Base-by-base conservation (phyloP, 2,329 filamentous ascomycete species). In the Hawksworthiomyces lignivorus region DNA sequence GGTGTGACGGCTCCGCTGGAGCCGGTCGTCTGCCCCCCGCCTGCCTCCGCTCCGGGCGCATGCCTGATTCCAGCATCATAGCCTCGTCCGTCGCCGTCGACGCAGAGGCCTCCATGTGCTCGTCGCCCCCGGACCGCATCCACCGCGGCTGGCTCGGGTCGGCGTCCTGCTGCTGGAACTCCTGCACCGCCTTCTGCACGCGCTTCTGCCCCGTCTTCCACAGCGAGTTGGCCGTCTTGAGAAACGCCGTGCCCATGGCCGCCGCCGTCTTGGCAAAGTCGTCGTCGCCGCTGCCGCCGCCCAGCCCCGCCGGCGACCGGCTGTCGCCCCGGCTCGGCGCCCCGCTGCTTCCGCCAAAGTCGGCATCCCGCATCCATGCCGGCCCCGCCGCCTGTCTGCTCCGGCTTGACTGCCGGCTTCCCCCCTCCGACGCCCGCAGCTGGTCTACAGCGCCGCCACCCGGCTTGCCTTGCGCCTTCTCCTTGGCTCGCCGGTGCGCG, bases 181-280 rank as follows among this genome's bases (percentile, higher is more conserved):
- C 92, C 8, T 88, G 81, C 26, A 97, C 85, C 5, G 87, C 90
- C 61, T 92, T 87, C 55, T 94, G 87, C 44, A 97, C 77, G 58
- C 87, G 89, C 63, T 95, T 98, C 56, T 89, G 87, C 0, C 90
- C 82, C 4, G 84, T 86, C 59, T 95, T 98, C 92, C 92, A 98
- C 1, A 97, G 65, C 1, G 87, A 90, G 51, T 94, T 94, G 2
- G 92, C 92, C 3, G 89, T 92, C 60, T 98, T 98, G 61, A 97
- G 80, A 11, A 98, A 63, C 48, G 75, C 94, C 33, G 69, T 87
- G 1, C 92, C 86, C 56, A 97, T 72, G 26, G 89, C 84, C 6
- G 87, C 80, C 3, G 90, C 90, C 32, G 83, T 75, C 55, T 90
- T 87, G 14, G 86, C 71, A 43, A 94, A 72, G 53, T 96, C 90